Evolutionary conservation across 257 asterid genomes (phyloP).

Genomic region (Solanum verrucosum): DNA sequence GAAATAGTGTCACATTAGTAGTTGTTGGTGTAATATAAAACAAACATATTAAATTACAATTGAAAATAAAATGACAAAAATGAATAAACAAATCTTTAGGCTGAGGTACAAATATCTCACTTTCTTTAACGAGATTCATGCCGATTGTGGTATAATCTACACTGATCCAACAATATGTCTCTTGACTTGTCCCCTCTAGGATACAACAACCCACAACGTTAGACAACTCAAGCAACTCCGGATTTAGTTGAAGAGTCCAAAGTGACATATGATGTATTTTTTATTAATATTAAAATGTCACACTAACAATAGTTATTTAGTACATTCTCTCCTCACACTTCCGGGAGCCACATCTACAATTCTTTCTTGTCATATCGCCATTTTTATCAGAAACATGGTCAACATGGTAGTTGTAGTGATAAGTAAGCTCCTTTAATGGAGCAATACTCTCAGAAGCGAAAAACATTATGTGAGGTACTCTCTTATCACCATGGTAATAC

Average conservation of each 20-base stretch:
- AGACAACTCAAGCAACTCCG: too few relatives aligned
- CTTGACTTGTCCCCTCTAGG: neutral
- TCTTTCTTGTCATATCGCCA: too few relatives aligned
- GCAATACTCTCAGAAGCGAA: too few relatives aligned
- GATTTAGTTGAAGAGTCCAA: neutral
- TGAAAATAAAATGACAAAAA: neutral
- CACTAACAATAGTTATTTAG: neutral
- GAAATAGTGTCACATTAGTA: neutral
- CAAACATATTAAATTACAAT: neutral
- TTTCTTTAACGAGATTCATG: neutral
- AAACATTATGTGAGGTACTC: too few relatives aligned
- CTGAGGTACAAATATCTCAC: neutral
- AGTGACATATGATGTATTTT: neutral
- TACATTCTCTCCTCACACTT: neutral
- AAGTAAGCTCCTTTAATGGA: too few relatives aligned
- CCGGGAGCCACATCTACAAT: too few relatives aligned
- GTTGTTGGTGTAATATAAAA: too few relatives aligned
- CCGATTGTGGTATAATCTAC: neutral
- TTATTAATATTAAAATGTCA: too few relatives aligned
- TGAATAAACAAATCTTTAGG: neutral
- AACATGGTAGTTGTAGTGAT: too few relatives aligned
- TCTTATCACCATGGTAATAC: too few relatives aligned
- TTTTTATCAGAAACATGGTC: too few relatives aligned
- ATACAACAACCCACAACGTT: neutral
- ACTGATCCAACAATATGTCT: neutral